Percentiles rank a stretch among this genome's conserved stretches.
Conservation (phyloP, 495 filamentous ascomycete species). For the Penicillium maclennaniae region DNA sequence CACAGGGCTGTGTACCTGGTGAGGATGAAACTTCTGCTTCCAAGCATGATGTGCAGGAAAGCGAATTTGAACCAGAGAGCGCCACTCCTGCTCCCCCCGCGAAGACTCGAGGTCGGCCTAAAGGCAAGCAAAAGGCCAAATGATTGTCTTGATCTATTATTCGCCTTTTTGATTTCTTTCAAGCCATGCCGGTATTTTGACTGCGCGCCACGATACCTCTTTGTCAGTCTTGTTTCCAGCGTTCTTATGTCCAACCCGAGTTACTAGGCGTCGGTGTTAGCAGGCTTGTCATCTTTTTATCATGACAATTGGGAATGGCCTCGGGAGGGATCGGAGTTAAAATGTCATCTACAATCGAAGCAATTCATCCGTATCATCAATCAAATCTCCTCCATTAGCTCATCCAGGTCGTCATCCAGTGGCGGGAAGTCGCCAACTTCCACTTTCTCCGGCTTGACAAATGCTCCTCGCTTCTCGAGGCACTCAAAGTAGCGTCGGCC, state of each 20-base stretch:
- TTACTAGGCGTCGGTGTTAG: conserved; percentile 21
- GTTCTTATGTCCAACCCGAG: conserved; percentile 2
- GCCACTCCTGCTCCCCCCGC: conserved; percentile 11
- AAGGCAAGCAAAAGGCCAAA: conserved; percentile 39
- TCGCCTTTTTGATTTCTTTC: background rate
- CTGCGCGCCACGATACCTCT: conserved; percentile 22
- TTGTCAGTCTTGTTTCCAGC: conserved; percentile 25
- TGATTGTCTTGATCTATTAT: background rate
- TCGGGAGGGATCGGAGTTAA: background rate
- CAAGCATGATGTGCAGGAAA: conserved; percentile 24
- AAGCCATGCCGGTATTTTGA: conserved; percentile 11
- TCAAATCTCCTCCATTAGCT: conserved; percentile 84
- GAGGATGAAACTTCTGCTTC: conserved; percentile 27
- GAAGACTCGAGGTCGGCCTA: conserved; percentile 34
- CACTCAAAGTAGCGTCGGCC: conserved; percentile 73
- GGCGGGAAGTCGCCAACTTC: conserved; percentile 84
- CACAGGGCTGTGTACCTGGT: conserved; percentile 63
- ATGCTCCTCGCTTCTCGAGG: conserved; percentile 70
- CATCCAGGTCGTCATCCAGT: conserved; percentile 56
- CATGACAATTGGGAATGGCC: background rate
- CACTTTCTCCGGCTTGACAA: conserved; percentile 85
- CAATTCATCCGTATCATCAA: background rate
- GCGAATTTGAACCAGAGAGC: conserved; percentile 24
- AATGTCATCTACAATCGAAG: conserved; percentile 3
- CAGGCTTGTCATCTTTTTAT: conserved; percentile 11